These are phyloP conservation scores for Verticillium isaacii DNA, from an alignment of 2,329 filamentous ascomycete genomes.

Conservation along the genomic window DNA sequence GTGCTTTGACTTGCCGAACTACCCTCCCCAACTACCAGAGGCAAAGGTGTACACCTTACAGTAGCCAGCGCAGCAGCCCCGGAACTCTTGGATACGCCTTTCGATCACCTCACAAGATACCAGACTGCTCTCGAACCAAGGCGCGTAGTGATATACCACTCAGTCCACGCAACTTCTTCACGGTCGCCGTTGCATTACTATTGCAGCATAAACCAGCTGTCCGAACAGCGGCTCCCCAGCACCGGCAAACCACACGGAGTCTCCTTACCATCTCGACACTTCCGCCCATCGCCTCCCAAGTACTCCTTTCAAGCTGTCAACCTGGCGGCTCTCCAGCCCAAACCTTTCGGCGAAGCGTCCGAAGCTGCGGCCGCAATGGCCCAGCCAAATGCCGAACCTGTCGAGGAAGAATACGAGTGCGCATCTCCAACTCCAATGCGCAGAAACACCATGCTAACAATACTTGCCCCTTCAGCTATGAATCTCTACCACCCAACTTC, in stretches of 20 bases:
- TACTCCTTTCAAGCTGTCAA: slow-evolving; percentile 35
- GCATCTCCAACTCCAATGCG: slow-evolving; percentile 17
- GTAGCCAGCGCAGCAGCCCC: background rate
- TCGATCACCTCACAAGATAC: background rate
- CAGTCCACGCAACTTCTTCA: background rate
- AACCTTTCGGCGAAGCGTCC: slow-evolving; percentile 58
- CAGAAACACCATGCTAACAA: background rate
- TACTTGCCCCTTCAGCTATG: slow-evolving; percentile 57
- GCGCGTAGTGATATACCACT: background rate
- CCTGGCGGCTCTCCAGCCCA: slow-evolving; percentile 58
- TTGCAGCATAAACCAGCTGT: background rate
- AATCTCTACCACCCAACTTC: slow-evolving; percentile 91
- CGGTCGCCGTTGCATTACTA: background rate
- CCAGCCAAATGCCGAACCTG: slow-evolving; percentile 60
- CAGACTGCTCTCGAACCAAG: background rate
- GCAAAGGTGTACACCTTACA: background rate
- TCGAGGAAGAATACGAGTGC: slow-evolving; percentile 61
- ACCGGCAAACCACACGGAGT: background rate
- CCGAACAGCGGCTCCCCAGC: background rate
- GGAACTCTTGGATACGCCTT: background rate
- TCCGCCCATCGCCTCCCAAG: background rate
- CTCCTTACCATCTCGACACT: background rate
- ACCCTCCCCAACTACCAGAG: background rate
- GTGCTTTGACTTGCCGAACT: background rate
- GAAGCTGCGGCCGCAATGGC: slow-evolving; percentile 66